Evolutionary conservation across 2,329 filamentous ascomycete species (phyloP), one percentile per base, ranked within the genome.

Genomic region (Fusarium temperatum): DNA sequence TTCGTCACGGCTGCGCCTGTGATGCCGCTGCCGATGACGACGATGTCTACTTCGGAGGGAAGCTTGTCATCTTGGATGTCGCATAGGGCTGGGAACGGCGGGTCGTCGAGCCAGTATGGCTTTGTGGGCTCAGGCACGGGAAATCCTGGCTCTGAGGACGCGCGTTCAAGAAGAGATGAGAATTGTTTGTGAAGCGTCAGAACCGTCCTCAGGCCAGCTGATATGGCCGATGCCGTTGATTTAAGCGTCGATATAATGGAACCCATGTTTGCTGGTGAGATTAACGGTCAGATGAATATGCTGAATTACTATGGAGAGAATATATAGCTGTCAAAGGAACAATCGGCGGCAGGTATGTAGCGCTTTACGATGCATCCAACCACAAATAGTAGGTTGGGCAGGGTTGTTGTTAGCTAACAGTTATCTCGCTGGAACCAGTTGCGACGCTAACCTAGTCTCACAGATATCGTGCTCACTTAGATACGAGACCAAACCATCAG

Each of bases 21-120:
- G 66, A 90, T 89, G 4, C 88, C 89, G 41, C 87, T 89, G 28
- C 88, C 87, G 70, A 89, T 85, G 45, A 89, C 83, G 24, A 87
- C 84, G 5, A 88, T 78, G 64, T 89, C 88, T 11, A 83, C 84
- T 12, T 80, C 75, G 4, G 74, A 50, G 0, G 85, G 84, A 13
- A 87, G 75, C 14, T 70, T 26, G 5, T 69, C 66, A 5, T 77
- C 69, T 38, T 79, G 79, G 6, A 79, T 75, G 54, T 83, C 71
- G 55, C 82, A 80, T 17, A 87, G 80, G 26, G 83, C 79, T 8
- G 84, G 83, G 75, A 82, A 84, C 0, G 85, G 84, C 56, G 85
- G 82, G 53, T 84, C 73, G 18, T 82, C 77, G 35, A 85, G 81
- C 87, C 86, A 89, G 77, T 85, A 88, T 13, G 87, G 80, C 9